Base-by-base conservation (phyloP, 768 basidiomycete species). In the Astraeus odoratus region DNA sequence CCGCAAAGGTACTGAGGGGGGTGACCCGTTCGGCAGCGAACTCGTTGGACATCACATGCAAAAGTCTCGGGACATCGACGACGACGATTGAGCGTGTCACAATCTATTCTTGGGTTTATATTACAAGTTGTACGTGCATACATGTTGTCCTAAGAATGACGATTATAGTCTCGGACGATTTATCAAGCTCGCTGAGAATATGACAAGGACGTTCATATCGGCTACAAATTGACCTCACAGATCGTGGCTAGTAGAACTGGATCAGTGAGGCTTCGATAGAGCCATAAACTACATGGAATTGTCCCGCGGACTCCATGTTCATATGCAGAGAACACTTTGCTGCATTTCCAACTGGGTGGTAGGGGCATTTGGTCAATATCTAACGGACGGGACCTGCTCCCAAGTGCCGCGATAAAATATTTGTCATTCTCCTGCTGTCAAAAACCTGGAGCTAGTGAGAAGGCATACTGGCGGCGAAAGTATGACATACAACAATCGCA, bases 401-500 rank as follows among this genome's bases (percentile, higher is more conserved):
- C n/a, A n/a, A n/a, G n/a, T n/a, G n/a, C n/a, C n/a, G n/a, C n/a
- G n/a, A n/a, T n/a, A n/a, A n/a, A 7, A 38, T 15, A 13, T 7
- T 24, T 22, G 22, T 34, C 15, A 19, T 19, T 13, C 36, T 19
- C 5, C 18, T 4, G 20, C 20, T 6, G 39, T 63, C 45, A 64
- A 35, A 63, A 64, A 48, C 63, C 63, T 64, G 49, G 10, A 22
- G 15, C 25, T 18, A 37, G n/a, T 24, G 34, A 25, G 36, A 10
- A 27, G 25, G 23, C 38, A 20, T 4, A 8, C 10, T n/a, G 3
- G 5, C 15, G 10, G 7, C 16, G 33, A 19, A 29, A n/a, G 29
- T 27, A 30, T 19, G 37, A 70, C 86, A 66, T 56, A 89, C 90
- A 92, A 55, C 90, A 92, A 29, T 86, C 72, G 62, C 90, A 92